These are phyloP conservation scores for Lasiodiplodia gonubiensis DNA, from an alignment of 2,329 filamentous ascomycete genomes.

Conservation along the genomic window DNA sequence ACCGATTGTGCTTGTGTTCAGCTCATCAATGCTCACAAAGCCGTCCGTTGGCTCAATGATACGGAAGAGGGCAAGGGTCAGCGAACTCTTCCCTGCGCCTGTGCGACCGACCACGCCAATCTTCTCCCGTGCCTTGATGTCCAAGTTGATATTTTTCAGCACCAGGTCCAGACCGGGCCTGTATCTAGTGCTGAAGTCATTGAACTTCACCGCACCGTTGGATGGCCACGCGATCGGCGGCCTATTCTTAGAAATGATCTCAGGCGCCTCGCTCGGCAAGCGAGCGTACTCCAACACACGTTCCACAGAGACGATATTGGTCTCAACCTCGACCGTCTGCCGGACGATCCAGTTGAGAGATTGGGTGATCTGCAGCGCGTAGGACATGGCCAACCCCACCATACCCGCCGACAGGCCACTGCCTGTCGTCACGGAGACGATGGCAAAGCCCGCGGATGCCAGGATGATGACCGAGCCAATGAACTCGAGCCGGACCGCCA, in stretches of 20 bases:
- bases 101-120: slow-evolving; percentile 97
- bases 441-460: slow-evolving; percentile 78
- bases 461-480: slow-evolving; percentile 95
- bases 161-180: slow-evolving; percentile 88
- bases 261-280: slow-evolving; percentile 90
- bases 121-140: slow-evolving; percentile 96
- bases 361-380: slow-evolving; percentile 94
- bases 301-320: slow-evolving; percentile 99
- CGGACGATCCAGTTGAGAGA: slow-evolving; percentile 99
- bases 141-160: slow-evolving; percentile 87
- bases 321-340: slow-evolving; percentile 99
- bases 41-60: slow-evolving; percentile 89
- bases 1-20: slow-evolving; percentile 90
- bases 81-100: slow-evolving; percentile 91
- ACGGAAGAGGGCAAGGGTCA: slow-evolving; percentile 91
- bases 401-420: slow-evolving; percentile 70
- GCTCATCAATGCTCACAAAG: slow-evolving; percentile 83
- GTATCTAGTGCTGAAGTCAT: slow-evolving; percentile 93
- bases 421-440: slow-evolving; percentile 76
- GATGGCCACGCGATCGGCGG: slow-evolving; percentile 92
- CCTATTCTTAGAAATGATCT: slow-evolving; percentile 86
- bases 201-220: slow-evolving; percentile 85
- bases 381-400: slow-evolving; percentile 95
- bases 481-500: slow-evolving; percentile 93
- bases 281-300: slow-evolving; percentile 93